Conservation (phyloP, 805 yeast species). For the Candida nanaspora region DNA sequence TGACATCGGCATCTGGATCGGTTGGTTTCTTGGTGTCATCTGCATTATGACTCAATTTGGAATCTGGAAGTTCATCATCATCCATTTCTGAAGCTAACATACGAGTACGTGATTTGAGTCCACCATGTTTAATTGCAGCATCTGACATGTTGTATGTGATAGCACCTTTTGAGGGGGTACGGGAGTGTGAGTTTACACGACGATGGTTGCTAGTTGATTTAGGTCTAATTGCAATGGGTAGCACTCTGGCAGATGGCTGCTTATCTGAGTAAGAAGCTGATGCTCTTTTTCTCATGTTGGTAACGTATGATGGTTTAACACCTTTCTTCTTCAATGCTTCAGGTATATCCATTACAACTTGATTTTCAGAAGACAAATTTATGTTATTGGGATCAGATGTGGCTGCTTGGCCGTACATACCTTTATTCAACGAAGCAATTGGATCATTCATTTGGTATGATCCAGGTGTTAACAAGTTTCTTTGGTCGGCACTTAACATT, state of each 20-base stretch:
- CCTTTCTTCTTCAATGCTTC: constrained; percentile 33
- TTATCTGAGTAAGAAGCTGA: constrained; percentile 44
- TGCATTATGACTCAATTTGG: constrained; percentile 21
- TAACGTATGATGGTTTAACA: constrained; percentile 43
- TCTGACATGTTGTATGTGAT: constrained; percentile 11
- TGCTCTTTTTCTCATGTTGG: constrained; percentile 32
- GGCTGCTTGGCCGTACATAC: neutral
- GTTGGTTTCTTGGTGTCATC: constrained; percentile 22
- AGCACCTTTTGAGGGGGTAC: neutral
- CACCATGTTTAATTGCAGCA: constrained; percentile 54
- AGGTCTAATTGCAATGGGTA: constrained; percentile 51
- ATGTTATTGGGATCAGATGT: neutral
- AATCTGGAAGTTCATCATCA: constrained; percentile 43
- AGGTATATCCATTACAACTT: neutral
- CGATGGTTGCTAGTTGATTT: constrained; percentile 20
- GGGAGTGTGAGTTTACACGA: constrained; percentile 13
- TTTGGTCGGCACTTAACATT: neutral
- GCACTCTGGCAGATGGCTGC: constrained; percentile 38
- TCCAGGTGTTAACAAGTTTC: too few species aligned
- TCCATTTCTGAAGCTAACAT: constrained; percentile 72
- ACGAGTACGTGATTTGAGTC: constrained; percentile 55
- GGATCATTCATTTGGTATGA: too few species aligned
- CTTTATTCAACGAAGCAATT: neutral
- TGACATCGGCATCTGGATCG: constrained; percentile 25
- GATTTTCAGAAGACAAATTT: neutral